Evolutionary conservation across 345 rosid genomes (phyloP).

Genomic region (Eucalyptus erythrocorys): DNA sequence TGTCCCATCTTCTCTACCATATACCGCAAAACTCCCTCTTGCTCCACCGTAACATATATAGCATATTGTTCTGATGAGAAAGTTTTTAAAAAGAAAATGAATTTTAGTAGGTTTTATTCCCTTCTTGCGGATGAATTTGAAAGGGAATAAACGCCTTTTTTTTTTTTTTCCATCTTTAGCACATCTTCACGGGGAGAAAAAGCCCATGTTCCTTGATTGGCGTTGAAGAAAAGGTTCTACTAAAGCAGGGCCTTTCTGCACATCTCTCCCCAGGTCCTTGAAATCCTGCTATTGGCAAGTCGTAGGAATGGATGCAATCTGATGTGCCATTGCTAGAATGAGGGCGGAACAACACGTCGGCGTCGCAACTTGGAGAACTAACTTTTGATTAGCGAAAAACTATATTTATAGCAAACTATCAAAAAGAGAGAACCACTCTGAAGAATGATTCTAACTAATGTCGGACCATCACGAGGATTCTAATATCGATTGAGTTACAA

Average conservation of each 20-base stretch:
- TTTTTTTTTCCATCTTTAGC: neutral
- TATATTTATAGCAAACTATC: neutral
- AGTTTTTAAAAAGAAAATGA: neutral
- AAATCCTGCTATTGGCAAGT: neutral
- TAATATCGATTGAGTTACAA: neutral
- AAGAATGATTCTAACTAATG: neutral
- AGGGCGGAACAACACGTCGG: neutral
- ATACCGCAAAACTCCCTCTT: neutral
- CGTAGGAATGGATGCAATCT: neutral
- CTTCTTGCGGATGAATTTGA: neutral
- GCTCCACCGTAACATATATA: neutral
- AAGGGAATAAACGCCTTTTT: neutral
- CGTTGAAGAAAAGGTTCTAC: neutral
- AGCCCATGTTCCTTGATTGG: neutral
- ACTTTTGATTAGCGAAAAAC: neutral
- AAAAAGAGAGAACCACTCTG: neutral
- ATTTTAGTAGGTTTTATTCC: neutral
- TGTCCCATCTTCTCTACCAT: neutral
- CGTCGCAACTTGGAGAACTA: neutral
- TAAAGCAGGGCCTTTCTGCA: neutral
- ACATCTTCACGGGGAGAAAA: neutral
- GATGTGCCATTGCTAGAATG: neutral
- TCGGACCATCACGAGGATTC: neutral
- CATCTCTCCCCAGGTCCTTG: neutral
- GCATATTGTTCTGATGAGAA: neutral